These are phyloP conservation scores for Aspergillus jensenii DNA, from an alignment of 2,329 filamentous ascomycete genomes.

Conservation along the genomic window DNA sequence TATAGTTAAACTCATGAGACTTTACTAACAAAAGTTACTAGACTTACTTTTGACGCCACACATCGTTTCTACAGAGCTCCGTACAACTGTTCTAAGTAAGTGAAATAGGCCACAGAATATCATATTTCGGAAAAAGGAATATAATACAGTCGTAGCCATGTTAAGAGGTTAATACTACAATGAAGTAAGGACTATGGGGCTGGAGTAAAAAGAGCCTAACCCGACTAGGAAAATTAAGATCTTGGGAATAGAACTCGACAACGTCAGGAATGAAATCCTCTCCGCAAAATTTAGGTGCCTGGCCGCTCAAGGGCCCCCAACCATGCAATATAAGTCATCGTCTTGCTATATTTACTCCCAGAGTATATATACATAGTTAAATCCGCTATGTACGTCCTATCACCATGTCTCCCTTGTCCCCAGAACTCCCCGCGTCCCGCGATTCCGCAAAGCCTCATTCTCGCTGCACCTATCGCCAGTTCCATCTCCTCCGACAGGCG, in stretches of 20 bases:
- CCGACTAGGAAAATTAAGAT: background rate
- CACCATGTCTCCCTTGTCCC: constrained; percentile 67
- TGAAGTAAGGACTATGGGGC: background rate
- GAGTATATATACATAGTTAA: background rate
- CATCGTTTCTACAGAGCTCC: too few relatives aligned
- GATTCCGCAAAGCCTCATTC: constrained; percentile 51
- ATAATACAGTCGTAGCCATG: background rate
- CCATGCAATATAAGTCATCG: background rate
- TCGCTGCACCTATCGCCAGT: constrained; percentile 79
- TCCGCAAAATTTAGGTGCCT: background rate
- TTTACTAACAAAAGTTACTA: too few relatives aligned
- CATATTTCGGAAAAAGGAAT: too few relatives aligned
- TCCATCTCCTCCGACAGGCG: constrained; percentile 71
- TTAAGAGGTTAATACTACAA: background rate
- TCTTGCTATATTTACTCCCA: background rate
- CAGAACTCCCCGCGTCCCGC: constrained; percentile 36
- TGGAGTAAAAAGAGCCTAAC: background rate
- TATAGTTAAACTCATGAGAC: too few relatives aligned
- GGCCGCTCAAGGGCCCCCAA: background rate
- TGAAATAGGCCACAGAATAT: too few relatives aligned
- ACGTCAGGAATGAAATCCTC: too few relatives aligned
- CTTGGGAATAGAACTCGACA: background rate
- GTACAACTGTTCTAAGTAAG: too few relatives aligned
- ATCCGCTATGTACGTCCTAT: constrained; percentile 19
- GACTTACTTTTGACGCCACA: too few relatives aligned